Base-by-base conservation (phyloP, 192 early-diverging fungal species). In the Gamsiella multidivaricata region DNA sequence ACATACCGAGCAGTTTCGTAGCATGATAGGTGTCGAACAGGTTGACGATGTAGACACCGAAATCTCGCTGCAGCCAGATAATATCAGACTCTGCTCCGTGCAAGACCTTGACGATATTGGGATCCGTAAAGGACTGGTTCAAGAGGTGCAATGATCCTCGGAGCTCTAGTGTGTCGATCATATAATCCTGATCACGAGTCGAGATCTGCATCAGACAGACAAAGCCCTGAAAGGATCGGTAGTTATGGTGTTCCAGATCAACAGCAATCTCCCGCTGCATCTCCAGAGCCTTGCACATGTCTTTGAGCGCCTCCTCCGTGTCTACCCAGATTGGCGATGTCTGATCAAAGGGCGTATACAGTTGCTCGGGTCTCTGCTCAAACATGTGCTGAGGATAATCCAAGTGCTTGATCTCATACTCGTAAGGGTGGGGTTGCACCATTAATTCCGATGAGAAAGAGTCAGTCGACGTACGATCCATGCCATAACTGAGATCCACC, bases 31-130 rank as follows among this genome's bases (percentile, higher is more conserved):
- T 99, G 81, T 99, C 98, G 76, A 98, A 98, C 18, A 99, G 74
- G 43, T 95, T 94, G 6, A 99, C 98, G 43, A 99, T 80, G 62
- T 99, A 99, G 8, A 97, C 81, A 26, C 96, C 96, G 81, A 99
- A 98, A 66, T 99, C 98, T 22, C 92, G 88, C 81, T 99, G 98
- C 58, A 99, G 85, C 98, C 98, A 99, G 55, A 89, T 76, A 20
- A 99, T 89, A 88, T 99, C 98, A 80, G 80, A 88, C 22, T 97
- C 94, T n/a, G 98, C 97, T 76, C 98, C 98, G 70, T 99, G 98
- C 33, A 99, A 85, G 8, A 87, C 92, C 79, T 99, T 99, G 80
- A 95, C 82, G 31, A 93, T 91, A 8, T 81, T 79, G 14, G 98
- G 96, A 73, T 99, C 88, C 0, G 96, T 91, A 45, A 98, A 97